Conservation (phyloP, 2,329 filamentous ascomycete species). For the Xylariaceae sp. region DNA sequence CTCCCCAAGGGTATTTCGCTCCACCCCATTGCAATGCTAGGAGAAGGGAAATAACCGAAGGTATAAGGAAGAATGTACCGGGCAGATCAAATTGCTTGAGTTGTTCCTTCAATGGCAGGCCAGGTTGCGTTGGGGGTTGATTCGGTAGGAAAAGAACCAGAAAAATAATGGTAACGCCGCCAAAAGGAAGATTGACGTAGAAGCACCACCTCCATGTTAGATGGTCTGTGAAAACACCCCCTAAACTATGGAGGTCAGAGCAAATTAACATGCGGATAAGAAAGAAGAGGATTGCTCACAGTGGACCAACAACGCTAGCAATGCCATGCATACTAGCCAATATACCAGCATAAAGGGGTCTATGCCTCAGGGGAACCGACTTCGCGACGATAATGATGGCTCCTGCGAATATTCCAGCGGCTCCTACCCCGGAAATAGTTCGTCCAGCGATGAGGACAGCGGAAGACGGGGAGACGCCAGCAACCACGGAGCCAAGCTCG, state of each 20-base stretch:
- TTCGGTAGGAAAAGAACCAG: constrained; percentile 32
- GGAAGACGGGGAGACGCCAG: constrained; percentile 36
- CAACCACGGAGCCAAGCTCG: constrained; percentile 48
- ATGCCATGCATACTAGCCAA: constrained; percentile 47
- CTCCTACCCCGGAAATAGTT: constrained; percentile 40
- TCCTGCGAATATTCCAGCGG: constrained; percentile 51
- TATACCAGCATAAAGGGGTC: constrained; percentile 34
- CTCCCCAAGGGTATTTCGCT: constrained; percentile 44
- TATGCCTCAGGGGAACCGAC: constrained; percentile 32
- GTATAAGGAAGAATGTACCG: constrained; percentile 35
- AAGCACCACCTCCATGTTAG: constrained; percentile 33
- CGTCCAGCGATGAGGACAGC: constrained; percentile 38
- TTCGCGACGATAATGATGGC: constrained; percentile 43
- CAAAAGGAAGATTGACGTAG: constrained; percentile 26
- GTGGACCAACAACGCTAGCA: constrained; percentile 41
- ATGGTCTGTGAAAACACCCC: constrained; percentile 39
- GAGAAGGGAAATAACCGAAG: constrained; percentile 51
- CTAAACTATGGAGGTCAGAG: constrained; percentile 18
- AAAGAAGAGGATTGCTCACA: constrained; percentile 20
- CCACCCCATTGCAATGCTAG: constrained; percentile 56
- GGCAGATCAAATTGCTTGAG: constrained; percentile 32
- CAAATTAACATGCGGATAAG: neutral
- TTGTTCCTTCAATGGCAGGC: constrained; percentile 18
- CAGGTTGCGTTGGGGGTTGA: neutral
- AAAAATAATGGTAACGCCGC: constrained; percentile 8